Base-by-base conservation (phyloP, 2,329 filamentous ascomycete species). In the Juglanconis sp. region DNA sequence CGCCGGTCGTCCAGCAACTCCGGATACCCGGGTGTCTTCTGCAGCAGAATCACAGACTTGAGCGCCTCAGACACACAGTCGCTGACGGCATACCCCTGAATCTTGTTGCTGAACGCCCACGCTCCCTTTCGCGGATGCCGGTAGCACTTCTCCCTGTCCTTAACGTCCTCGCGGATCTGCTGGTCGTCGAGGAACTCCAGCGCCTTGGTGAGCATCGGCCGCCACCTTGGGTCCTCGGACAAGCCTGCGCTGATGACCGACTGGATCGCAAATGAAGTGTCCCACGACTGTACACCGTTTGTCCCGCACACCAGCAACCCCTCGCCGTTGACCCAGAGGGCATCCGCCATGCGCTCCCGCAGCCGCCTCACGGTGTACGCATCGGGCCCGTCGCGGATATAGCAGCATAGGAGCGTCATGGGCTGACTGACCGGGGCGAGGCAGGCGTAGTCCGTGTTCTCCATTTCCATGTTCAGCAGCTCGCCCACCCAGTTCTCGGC, bases 281-380 rank as follows among this genome's bases (percentile, higher is more conserved):
- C 95, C 95, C 95, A 99, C 65, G 87, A 90, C 74, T 99, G 95
- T 1, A 98, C 93, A n/a, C 95, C 95, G 67, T 99, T 98, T 8
- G 95, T 99, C 42, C 95, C 95, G 68, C 97, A 97, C 75, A 89
- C 89, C 52, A 98, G 81, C 91, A 99, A 92, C 5, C 95, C 95
- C 71, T 97, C 93, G 38, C 87, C 74, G 65, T 96, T 96, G 53
- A 99, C 81, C 93, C 95, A 99, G 35, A 99, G 74, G 63, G 88
- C 96, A 68, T 99, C 95, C 48, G 91, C 83, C 11, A 96, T 74
- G 3, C 92, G 86, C 68, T 97, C 91, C 8, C 91, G 79, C 69
- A 97, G 94, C 46, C 89, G 84, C 53, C 84, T 82, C 34, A 96
- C 87, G 0, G 87, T 87, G 66, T 81, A 81, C 0, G 89, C 83